Evolutionary conservation across 805 yeast species (phyloP), one percentile per base, ranked within the genome.

Genomic region (Hanseniaspora valbyensis): DNA sequence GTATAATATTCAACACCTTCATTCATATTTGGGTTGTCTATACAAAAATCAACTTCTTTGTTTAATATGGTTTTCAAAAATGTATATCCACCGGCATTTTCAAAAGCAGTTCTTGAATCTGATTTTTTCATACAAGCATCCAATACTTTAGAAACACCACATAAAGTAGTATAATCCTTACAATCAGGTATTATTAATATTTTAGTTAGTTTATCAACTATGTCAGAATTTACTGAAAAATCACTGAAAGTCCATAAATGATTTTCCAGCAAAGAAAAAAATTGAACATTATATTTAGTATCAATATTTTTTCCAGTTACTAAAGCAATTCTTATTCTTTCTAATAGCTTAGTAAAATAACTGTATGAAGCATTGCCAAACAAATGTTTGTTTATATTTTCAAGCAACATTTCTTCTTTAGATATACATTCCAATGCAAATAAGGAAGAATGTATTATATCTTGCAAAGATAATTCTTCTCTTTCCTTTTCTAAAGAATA

Each of bases 301-400:
- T 74, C 76, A 6, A 69, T 61, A 19, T 59, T 62, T 4, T 59
- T 54, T 1, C 55, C n/a, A 9, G 68, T 66, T 43, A 69, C 64
- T 32, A 78, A 56, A 37, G 71, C 66, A 52, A 78, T 76, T 50
- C 76, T 69, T n/a, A 86, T 75, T 39, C 71, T 70, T 52, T 89
- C 74, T 26, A 88, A 62, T 29, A 81, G 74, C 59, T 84, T 88
- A 66, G 83, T 84, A 36, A 89, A 60, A 12, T 78, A 66, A 1
- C 96, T 96, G 63, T 89, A 95, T 54, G 80, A 78, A 36, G 88
- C 87, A 61, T 86, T 86, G 8, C 92, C 96, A 19, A 90, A 86
- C 55, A 88, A 63, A 13, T 84, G 78, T 52, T 87, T 73, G 49
- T 88, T 70, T 21, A 89, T 71, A 56, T 88, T 96, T 44, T 81